Evolutionary conservation across 83 land plant genomes (phyloP), one percentile per base, ranked within the genome.

Genomic region (Thuja plicata): DNA sequence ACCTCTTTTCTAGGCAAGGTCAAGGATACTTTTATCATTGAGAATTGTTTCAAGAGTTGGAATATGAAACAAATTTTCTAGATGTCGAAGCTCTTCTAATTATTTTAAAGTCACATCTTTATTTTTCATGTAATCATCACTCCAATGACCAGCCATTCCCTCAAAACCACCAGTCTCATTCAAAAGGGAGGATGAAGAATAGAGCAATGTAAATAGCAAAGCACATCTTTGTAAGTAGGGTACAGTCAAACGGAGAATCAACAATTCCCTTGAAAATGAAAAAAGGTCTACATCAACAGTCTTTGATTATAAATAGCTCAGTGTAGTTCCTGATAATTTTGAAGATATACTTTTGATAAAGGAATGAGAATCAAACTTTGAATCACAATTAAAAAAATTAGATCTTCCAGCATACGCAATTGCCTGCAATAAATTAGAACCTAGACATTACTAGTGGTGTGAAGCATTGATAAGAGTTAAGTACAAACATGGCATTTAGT

Each of bases 211-310:
- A 89, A 91, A 93, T 57, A 98, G 91, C 86, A 98, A 89, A 41
- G 94, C 94, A 93, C 99, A 97, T 45, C 97, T 92, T 41, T 99
- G 91, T 35, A 98, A 92, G 90, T 91, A 98, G 76, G 99, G 98
- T 85, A 96, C 91, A 81, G 97, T 97, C 54, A 95, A 89, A 27
- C 92, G 92, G n/a, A 95, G 93, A 73, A 98, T 89, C 48, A 78
- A 90, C 90, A 87, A 88, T 84, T 78, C 87, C 88, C 43, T 90
- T 89, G 89, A 91, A 95, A 70, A 83, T 87, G 89, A 93, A 93
- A 90, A 71, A 91, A 43, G 87, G 38, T 52, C 85, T 12, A 89
- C 91, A 79, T 88, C 84, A 54, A 88, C 90, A 84, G 90, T 89
- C 41, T 88, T 91, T 38, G 32, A 19, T 34, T 17, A 32, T 83